Conservation (phyloP, 768 basidiomycete genomes). For the Pleurotus citrinopileatus region DNA sequence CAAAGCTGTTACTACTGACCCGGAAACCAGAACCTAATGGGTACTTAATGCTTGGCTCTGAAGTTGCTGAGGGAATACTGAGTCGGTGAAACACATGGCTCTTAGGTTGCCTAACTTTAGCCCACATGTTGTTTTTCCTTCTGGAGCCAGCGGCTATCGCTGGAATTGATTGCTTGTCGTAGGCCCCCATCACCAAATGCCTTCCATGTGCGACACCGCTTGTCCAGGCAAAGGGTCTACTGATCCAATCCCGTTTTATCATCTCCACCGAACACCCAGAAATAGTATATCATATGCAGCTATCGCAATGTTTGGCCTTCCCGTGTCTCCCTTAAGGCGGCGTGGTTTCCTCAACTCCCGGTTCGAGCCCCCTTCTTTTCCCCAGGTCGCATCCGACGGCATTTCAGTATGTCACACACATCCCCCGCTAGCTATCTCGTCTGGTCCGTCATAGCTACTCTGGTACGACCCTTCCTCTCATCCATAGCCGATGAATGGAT, state of each 20-base stretch:
- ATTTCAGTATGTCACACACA: conserved; percentile 53
- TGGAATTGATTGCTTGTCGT: conserved; percentile 3
- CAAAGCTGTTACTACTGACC: neutral
- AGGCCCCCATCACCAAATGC: conserved; percentile 3
- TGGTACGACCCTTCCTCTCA: conserved; percentile 42
- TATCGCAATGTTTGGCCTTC: conserved; percentile 2
- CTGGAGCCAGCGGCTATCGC: neutral
- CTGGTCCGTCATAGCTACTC: conserved; percentile 53
- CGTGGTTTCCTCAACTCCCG: neutral
- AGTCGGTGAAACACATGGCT: conserved; percentile 7
- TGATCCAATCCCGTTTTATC: conserved; percentile 4
- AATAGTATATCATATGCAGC: conserved; percentile 8
- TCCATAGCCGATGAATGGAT: neutral
- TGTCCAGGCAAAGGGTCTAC: neutral
- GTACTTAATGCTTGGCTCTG: neutral
- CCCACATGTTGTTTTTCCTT: conserved; percentile 7
- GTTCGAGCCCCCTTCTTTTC: conserved; percentile 2
- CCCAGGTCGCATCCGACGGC: conserved; percentile 12
- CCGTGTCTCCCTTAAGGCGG: neutral
- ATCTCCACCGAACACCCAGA: neutral
- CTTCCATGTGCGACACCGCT: conserved; percentile 5
- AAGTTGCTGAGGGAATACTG: neutral
- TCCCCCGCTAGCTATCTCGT: conserved; percentile 60
- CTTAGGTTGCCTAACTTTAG: neutral
- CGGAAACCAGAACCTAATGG: neutral